Evolutionary conservation across 352 stramenopile genomes (phyloP).

Genomic region (Phytopythium boreale): DNA sequence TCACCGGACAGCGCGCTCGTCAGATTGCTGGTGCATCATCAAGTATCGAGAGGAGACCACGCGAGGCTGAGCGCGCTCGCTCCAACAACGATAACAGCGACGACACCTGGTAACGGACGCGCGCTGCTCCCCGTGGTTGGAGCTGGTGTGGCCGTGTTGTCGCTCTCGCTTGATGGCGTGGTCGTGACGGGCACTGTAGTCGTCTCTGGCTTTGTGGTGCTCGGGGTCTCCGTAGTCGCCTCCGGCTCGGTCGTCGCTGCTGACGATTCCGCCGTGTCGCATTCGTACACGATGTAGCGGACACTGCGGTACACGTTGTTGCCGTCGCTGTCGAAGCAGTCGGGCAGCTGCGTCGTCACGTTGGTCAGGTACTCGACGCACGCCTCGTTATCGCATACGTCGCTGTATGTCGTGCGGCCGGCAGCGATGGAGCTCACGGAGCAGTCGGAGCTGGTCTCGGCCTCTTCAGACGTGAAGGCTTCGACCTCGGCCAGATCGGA

Average conservation of each 20-base stretch:
- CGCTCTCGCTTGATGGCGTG: neutral
- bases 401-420: neutral
- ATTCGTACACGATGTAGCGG: neutral
- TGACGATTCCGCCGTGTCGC: neutral
- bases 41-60: no score
- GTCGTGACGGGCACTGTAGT: neutral
- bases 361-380: neutral
- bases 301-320: neutral
- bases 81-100: neutral
- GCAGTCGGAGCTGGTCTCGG: constrained; percentile 1
- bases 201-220: neutral
- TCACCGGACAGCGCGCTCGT: no score
- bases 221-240: neutral
- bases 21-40: no score
- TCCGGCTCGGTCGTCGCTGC: neutral
- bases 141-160: neutral
- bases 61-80: neutral
- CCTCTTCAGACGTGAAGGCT: neutral
- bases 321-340: neutral
- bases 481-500: neutral
- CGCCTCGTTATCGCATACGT: neutral
- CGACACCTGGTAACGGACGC: neutral
- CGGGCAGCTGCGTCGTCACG: neutral
- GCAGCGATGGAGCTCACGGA: neutral
- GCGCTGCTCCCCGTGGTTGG: neutral